Percentiles rank a stretch among this genome's conserved stretches.
Evolutionary conservation across 805 yeast species (phyloP).

Genomic region (Spathaspora passalidarum): DNA sequence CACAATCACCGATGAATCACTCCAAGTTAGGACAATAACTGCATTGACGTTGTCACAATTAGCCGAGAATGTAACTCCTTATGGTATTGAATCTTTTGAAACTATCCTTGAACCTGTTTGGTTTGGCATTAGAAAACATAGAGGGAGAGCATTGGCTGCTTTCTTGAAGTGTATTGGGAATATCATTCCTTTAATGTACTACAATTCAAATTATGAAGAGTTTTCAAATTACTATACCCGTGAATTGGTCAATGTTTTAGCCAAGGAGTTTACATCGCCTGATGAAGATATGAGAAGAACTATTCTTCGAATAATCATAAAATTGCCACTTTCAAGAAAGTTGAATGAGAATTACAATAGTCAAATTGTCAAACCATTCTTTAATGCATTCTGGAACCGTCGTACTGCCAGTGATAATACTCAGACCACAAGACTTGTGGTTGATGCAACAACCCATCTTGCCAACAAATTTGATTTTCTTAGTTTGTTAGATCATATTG

Average conservation of each 20-base stretch:
- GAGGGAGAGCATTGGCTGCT: slow-evolving; percentile 76
- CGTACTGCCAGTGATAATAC: slow-evolving; percentile 65
- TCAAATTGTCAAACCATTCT: slow-evolving; percentile 59
- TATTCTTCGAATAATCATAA: slow-evolving; percentile 64
- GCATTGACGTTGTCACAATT: slow-evolving; percentile 70
- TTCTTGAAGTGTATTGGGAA: slow-evolving; percentile 76
- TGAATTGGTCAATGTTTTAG: slow-evolving; percentile 64
- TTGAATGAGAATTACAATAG: slow-evolving; percentile 48
- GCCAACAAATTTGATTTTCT: slow-evolving; percentile 67
- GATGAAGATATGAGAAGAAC: slow-evolving; percentile 73
- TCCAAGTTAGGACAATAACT: slow-evolving; percentile 63
- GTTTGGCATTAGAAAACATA: slow-evolving; percentile 70
- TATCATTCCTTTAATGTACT: slow-evolving; percentile 80
- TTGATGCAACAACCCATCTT: slow-evolving; percentile 67
- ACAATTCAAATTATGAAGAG: slow-evolving; percentile 50
- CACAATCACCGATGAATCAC: slow-evolving; percentile 63
- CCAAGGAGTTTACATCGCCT: slow-evolving; percentile 73
- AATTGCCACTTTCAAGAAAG: slow-evolving; percentile 60
- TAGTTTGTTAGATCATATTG: slow-evolving; percentile 53
- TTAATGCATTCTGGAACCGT: slow-evolving; percentile 77
- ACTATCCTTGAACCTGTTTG: slow-evolving; percentile 70
- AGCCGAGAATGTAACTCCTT: slow-evolving; percentile 82
- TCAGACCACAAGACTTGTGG: slow-evolving; percentile 56
- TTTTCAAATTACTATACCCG: slow-evolving; percentile 74
- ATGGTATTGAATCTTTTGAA: slow-evolving; percentile 88